Evolutionary conservation across 805 yeast species (phyloP).

Genomic region (Saccharomycopsis olivae): DNA sequence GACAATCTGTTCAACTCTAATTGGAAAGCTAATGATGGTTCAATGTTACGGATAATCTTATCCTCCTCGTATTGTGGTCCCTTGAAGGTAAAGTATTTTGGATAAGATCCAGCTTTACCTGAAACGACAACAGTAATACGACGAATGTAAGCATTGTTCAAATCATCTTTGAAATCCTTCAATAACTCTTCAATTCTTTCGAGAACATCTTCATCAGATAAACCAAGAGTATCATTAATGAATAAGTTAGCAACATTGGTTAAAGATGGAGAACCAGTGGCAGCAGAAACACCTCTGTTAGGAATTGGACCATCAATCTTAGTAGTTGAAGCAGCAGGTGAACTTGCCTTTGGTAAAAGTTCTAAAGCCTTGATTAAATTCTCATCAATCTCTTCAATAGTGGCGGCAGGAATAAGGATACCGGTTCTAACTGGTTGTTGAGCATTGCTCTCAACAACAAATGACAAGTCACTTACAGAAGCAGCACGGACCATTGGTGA

Average conservation of each 20-base stretch:
- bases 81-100: constrained; percentile 91
- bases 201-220: constrained; percentile 59
- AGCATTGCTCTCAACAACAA: constrained; percentile 61
- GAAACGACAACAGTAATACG: constrained; percentile 90
- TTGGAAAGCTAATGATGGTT: constrained; percentile 97
- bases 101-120: constrained; percentile 74
- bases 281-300: constrained; percentile 26
- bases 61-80: constrained; percentile 83
- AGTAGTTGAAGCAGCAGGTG: constrained; percentile 24
- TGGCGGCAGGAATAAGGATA: constrained; percentile 67
- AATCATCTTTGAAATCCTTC: constrained; percentile 58
- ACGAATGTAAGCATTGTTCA: constrained; percentile 66
- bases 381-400: constrained; percentile 86
- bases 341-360: constrained; percentile 42
- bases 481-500: constrained; percentile 66
- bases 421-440: constrained; percentile 71
- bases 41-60: constrained; percentile 91
- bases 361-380: constrained; percentile 67
- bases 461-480: constrained; percentile 86
- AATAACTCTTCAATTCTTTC: constrained; percentile 53
- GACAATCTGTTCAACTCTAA: constrained; percentile 89
- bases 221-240: constrained; percentile 65
- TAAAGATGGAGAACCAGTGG: constrained; percentile 31
- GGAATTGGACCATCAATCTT: constrained; percentile 37
- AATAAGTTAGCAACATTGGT: constrained; percentile 79